A percentile compares a stretch with the other conserved stretches of the same genome.
These are phyloP conservation scores for Claviceps maximensis DNA, from an alignment of 2,329 filamentous ascomycete species.

Conservation along the genomic window DNA sequence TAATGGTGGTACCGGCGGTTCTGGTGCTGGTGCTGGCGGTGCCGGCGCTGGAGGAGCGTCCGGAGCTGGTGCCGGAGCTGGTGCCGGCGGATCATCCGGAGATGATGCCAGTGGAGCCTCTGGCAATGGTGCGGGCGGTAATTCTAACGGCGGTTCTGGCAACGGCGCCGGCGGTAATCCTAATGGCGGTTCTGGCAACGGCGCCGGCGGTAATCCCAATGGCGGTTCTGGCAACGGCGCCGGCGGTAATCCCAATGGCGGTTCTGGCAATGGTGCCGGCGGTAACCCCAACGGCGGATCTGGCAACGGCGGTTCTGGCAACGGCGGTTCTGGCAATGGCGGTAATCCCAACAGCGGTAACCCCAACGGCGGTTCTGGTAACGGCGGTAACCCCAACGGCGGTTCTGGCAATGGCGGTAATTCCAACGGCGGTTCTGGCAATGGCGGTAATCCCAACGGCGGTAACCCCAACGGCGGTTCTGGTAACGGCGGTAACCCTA, in stretches of 20 bases:
- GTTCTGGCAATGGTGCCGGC: neutral
- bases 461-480: neutral
- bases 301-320: neutral
- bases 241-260: neutral
- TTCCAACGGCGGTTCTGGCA: neutral
- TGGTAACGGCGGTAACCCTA: neutral
- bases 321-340: neutral
- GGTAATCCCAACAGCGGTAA: neutral
- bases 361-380: neutral
- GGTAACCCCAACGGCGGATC: no score
- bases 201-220: neutral
- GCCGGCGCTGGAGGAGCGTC: neutral
- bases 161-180: neutral
- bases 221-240: neutral
- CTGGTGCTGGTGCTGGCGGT: neutral
- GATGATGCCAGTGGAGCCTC: neutral
- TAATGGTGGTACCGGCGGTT: neutral
- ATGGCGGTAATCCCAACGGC: neutral
- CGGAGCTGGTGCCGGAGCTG: neutral
- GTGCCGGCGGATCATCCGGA: neutral
- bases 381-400: neutral
- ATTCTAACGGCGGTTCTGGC: neutral
- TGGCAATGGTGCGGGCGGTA: neutral
- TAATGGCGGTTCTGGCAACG: neutral
- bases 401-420: neutral